Evolutionary conservation across 2,329 filamentous ascomycete genomes (phyloP), one percentile per base, ranked within the genome.

Genomic region (Hypoxylon sp.): DNA sequence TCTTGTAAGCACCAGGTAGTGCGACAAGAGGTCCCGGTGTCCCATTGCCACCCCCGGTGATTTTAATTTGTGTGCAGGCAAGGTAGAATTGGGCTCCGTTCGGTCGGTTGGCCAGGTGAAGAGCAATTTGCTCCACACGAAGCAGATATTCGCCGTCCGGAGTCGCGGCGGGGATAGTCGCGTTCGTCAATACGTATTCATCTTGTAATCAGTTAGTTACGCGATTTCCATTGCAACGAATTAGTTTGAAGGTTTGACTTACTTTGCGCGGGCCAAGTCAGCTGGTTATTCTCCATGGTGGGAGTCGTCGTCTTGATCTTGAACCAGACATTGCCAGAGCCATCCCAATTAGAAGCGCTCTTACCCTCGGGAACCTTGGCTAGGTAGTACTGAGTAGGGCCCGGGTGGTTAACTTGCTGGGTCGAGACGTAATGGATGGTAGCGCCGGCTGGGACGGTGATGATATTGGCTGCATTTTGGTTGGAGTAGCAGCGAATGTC

Each of bases 221-320:
- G 27, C 39, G 3, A n/a, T 39, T 34, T 41, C n/a, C 2, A 34
- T 12, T 12, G 3, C 9, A 5, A 21, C 12, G 6, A 4, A 6
- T 23, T 7, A 21, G 7, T n/a, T 39, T 21, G 9, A 46, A 25
- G 25, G 4, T 16, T 2, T 21, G 23, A 61, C 73, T 63, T 73
- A 77, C 76, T 78, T 64, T 79, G 77, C 1, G 70, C 73, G 1
- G 77, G 75, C 78, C 76, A 79, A 41, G 80, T 81, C 25, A 86
- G 78, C 61, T 81, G 79, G 62, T 81, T 81, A 60, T 77, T 75
- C 68, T 81, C 81, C 68, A 83, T 80, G 8, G 75, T 75, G n/a
- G 84, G 82, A 71, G 78, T 73, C 62, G 78, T 76, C 0, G 80
- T 80, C 59, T 73, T 71, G 47, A 79, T 73, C 73, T 78, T 78